Evolutionary conservation across 148 eudicot genomes (phyloP).

Genomic region (Persicaria maculosa): DNA sequence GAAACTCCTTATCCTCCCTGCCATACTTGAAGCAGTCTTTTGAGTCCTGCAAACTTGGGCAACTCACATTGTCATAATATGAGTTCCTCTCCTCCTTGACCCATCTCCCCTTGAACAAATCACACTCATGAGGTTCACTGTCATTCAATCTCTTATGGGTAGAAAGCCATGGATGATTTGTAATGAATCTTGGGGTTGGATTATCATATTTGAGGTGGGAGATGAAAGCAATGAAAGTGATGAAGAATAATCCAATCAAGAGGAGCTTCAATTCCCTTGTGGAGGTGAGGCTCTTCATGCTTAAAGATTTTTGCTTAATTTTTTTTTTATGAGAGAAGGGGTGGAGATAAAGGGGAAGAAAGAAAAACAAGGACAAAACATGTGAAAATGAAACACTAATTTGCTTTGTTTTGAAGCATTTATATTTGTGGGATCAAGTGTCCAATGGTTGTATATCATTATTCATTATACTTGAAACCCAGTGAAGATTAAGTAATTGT

Average conservation of each 20-base stretch:
- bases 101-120: slow-evolving; percentile 12
- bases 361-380: not conserved
- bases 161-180: not conserved
- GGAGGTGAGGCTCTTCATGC: not conserved
- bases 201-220: not conserved
- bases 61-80: slow-evolving; percentile 9
- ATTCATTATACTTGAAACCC: not conserved
- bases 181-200: not conserved
- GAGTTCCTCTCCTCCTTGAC: slow-evolving; percentile 4
- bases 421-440: not conserved
- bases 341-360: not conserved
- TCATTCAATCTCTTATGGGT: not conserved
- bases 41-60: slow-evolving; percentile 9
- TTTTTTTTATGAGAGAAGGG: not conserved
- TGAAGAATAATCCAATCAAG: not conserved
- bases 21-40: slow-evolving; percentile 14
- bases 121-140: not conserved
- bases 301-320: not conserved
- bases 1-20: slow-evolving; percentile 8
- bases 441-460: not conserved
- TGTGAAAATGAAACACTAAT: not conserved
- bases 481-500: not conserved
- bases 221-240: not conserved
- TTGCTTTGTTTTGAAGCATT: not conserved
- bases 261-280: not conserved